phyloP scores from a whole-genome alignment of 495 filamentous ascomycete species.

The Bryoglossum gracile region DNA sequence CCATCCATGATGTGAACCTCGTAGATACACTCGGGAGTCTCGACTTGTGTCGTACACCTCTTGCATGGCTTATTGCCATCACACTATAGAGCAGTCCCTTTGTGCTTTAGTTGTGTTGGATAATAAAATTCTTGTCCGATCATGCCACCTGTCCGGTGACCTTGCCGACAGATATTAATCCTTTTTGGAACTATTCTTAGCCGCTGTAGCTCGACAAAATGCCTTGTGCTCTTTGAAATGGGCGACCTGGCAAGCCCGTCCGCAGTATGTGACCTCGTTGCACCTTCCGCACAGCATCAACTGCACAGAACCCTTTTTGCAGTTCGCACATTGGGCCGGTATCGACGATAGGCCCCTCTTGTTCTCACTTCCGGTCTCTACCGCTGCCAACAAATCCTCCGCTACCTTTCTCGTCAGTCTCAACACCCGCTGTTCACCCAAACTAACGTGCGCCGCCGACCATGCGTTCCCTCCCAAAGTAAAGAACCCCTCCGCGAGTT shows the following conservation, averaged over 20 bases:
- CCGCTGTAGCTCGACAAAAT: neutral
- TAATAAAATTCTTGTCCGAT: no score
- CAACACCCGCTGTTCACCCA: conserved; percentile 3
- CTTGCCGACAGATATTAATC: no score
- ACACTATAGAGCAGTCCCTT: conserved; percentile 17
- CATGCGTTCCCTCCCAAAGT: conserved; percentile 1
- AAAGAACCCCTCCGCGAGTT: neutral
- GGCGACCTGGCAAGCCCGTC: conserved; percentile 1
- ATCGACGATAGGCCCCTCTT: neutral
- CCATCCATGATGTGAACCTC: conserved; percentile 24
- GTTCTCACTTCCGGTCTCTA: conserved; percentile 1
- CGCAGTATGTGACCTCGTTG: conserved; percentile 1
- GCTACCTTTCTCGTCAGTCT: neutral
- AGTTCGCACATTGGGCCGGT: neutral
- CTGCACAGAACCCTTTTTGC: conserved; percentile 1
- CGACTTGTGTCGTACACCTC: conserved; percentile 20
- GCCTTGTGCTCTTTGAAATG: conserved; percentile 2
- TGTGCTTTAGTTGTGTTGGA: no score
- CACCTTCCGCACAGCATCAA: conserved; percentile 1
- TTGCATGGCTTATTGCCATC: conserved; percentile 24
- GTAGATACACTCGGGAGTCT: conserved; percentile 23
- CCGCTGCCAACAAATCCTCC: neutral
- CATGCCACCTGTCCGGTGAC: no score
- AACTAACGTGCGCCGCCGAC: conserved; percentile 1
- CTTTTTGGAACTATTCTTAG: no score